Base-by-base conservation (phyloP, 805 yeast species). In the Sugiyamaella smithiae region DNA sequence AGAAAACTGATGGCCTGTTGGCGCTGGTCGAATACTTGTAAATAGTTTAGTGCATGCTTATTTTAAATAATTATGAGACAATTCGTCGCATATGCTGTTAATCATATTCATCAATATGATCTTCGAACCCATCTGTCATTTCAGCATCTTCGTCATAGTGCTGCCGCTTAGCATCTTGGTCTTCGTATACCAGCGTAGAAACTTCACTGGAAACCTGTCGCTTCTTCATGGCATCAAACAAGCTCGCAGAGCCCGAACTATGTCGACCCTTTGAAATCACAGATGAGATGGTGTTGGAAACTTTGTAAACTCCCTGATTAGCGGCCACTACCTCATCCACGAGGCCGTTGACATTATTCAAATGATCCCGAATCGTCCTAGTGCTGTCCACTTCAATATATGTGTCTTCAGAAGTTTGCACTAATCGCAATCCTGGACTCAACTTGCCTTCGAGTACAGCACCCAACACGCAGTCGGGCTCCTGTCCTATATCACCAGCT, bases 121-220 rank as follows among this genome's bases (percentile, higher is more conserved):
- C 42, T 12, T 37, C 49, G 16, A 16, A 26, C 19, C 31, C 40
- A 14, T 28, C 40, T 35, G 33, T 14, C 33, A 33, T 40, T 33
- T 44, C 48, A 4, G 25, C 8, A 35, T 33, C 42, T 14, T 33
- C 28, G n/a, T 44, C 43, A 9, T 24, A 17, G n/a, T 25, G 29
- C 7, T 12, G 24, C 8, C 29, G 16, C n/a, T 25, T 26, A 4
- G 22, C 33, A n/a, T 41, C 45, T 4, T n/a, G 17, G 6, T 41
- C 33, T 14, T 41, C 23, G 12, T 24, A 25, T 19, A 35, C 22
- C 22, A 41, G 16, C 22, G 19, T 29, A 11, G 45, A 41, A 12
- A 25, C 25, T 16, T 7, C 23, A 19, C 25, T 37, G 42, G 42
- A 16, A 16, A n/a, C 32, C 22, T 25, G 45, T 19, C 45, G n/a